phyloP scores from a whole-genome alignment of 179 eudicot genomes.

The Sideroxylon spinosum region DNA sequence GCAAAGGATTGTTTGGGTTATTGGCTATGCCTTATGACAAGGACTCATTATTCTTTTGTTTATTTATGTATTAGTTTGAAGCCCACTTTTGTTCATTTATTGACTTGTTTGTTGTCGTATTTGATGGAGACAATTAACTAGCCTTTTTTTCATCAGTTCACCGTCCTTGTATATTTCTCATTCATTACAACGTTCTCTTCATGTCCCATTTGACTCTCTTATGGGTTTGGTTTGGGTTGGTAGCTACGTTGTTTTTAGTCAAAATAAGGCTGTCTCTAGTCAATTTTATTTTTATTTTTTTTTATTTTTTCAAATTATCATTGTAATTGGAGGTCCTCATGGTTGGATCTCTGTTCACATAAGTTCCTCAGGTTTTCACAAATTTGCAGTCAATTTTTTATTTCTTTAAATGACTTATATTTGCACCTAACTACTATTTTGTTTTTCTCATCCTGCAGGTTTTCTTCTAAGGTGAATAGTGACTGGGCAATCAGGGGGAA shows the following conservation, averaged over 20 bases:
- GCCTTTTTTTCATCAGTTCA: background rate
- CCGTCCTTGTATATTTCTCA: background rate
- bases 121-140: too few relatives aligned
- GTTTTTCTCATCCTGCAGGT: background rate
- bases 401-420: background rate
- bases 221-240: background rate
- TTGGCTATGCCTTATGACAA: constrained; percentile 1
- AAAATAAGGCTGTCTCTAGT: background rate
- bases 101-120: too few relatives aligned
- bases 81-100: background rate
- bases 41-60: background rate
- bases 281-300: too few relatives aligned
- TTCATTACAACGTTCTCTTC: background rate
- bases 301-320: too few relatives aligned
- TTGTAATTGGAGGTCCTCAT: background rate
- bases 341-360: background rate
- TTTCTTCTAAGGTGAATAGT: background rate
- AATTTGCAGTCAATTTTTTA: background rate
- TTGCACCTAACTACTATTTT: background rate
- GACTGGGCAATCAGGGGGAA: background rate
- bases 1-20: too few relatives aligned
- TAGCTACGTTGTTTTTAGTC: background rate
- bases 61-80: background rate
- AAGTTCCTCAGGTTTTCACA: background rate
- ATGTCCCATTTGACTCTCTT: background rate